phyloP scores from a whole-genome alignment of 2,329 filamentous ascomycete genomes.

The Aspergillus udagawae region DNA sequence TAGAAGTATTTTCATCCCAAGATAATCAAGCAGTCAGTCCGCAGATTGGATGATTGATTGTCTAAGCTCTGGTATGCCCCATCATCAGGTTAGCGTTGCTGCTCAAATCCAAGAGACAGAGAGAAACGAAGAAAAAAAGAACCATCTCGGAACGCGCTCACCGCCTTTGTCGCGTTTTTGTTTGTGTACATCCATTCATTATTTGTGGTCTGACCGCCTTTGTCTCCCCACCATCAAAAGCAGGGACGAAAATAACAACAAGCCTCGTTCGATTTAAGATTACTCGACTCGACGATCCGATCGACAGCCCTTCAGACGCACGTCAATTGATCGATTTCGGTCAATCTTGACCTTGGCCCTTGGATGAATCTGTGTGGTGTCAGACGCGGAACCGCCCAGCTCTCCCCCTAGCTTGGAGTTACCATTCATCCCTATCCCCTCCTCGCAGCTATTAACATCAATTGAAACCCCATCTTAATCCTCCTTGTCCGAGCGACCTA shows the following conservation, averaged over 20 bases:
- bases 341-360: background rate
- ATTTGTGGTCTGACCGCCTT: slow-evolving; percentile 40
- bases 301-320: background rate
- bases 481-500: background rate
- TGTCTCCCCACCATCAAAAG: slow-evolving; percentile 23
- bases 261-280: slow-evolving; percentile 45
- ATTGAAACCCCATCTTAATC: background rate
- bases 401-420: background rate
- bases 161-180: slow-evolving; percentile 34
- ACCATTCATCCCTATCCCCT: background rate
- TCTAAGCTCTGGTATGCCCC: background rate
- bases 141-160: slow-evolving; percentile 19
- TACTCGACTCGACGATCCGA: slow-evolving; percentile 41
- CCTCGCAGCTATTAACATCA: background rate
- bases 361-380: background rate
- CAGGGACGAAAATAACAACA: slow-evolving; percentile 34
- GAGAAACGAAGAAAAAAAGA: background rate
- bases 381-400: background rate
- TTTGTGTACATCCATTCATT: slow-evolving; percentile 28
- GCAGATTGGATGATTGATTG: background rate
- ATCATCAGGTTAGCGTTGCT: background rate
- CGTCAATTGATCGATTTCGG: background rate
- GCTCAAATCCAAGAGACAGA: background rate
- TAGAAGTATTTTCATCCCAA: background rate
- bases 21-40: background rate